These are phyloP conservation scores for Coffea canephora DNA, from an alignment of 257 asterid species.

Conservation along the genomic window DNA sequence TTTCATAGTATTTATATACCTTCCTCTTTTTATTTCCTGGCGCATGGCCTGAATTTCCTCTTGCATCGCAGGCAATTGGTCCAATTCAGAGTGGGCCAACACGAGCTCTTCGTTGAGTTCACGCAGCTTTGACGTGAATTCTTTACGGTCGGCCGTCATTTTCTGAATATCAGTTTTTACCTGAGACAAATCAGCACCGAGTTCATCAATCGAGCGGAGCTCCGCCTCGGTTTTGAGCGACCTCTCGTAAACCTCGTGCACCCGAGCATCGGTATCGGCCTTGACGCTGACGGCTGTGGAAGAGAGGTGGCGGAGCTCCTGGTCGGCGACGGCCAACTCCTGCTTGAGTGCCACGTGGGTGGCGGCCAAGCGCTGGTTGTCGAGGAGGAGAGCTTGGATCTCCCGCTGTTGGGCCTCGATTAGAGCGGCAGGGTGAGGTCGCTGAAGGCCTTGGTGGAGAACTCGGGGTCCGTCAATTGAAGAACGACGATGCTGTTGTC, in stretches of 20 bases:
- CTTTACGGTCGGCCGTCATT: constrained; percentile 48
- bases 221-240: constrained; percentile 57
- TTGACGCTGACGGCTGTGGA: constrained; percentile 52
- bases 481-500: constrained; percentile 13
- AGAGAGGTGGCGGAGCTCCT: constrained; percentile 65
- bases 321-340: constrained; percentile 50
- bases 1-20: constrained; percentile 33
- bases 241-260: constrained; percentile 63
- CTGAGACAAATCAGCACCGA: constrained; percentile 43
- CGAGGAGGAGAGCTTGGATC: constrained; percentile 58
- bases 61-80: constrained; percentile 41
- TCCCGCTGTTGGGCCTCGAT: constrained; percentile 58
- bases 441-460: constrained; percentile 27
- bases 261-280: constrained; percentile 69
- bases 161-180: constrained; percentile 48
- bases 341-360: constrained; percentile 63
- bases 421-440: constrained; percentile 19
- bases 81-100: constrained; percentile 32
- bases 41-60: constrained; percentile 50
- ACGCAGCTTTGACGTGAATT: constrained; percentile 40
- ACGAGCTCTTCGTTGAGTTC: constrained; percentile 46
- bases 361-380: constrained; percentile 79
- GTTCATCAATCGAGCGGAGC: constrained; percentile 39
- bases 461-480: constrained; percentile 22
- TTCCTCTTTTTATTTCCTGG: constrained; percentile 69